Base-by-base conservation (phyloP, 2,329 filamentous ascomycete genomes). In the Emericellopsis atlantica region DNA sequence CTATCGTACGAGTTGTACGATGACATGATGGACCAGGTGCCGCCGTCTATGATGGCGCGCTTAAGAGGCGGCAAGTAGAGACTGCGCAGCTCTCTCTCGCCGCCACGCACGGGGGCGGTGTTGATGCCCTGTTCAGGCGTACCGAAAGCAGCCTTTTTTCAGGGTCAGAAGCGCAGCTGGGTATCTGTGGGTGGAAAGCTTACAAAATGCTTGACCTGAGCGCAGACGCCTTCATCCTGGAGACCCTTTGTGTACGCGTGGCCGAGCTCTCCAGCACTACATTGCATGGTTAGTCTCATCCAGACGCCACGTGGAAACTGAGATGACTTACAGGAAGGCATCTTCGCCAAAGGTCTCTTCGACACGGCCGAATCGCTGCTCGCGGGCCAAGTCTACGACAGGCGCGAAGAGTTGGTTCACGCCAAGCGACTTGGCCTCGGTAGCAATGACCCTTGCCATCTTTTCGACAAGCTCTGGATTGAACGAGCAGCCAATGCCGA, bases 1-100 rank as follows among this genome's bases (percentile, higher is more conserved):
- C 82, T 83, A 47, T 88, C 83, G 46, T 86, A 84, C 40, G 78
- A 77, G 51, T 84, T 76, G 52, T 88, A 88, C 0, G 82, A 74
- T 24, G 78, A 76, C 84, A 88, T 88, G 48, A 86, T 74, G 33
- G 72, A 70, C 51, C 69, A 79, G 2, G 79, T 82, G 10, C 72
- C 78, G 9, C 64, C 79, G 50, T 85, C 82, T 29, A 85, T 73
- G 45, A 87, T 85, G 11, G 81, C 72, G 14, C 78, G 69, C 55
- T 82, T 81, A 58, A 83, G 84, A 0, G 75, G 51, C 3, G 74
- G 75, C 4, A 81, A 59, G 45, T 68, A 70, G 4, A 72, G 76
- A 29, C 67, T 74, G 29, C 72, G 63, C 4, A 76, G 68, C 49
- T 72, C 65, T 36, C 70, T 57, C 45, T 72, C 68, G 35, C 72